These are phyloP conservation scores for Salix koriyanagi DNA, from an alignment of 345 rosid genomes.

Conservation along the genomic window DNA sequence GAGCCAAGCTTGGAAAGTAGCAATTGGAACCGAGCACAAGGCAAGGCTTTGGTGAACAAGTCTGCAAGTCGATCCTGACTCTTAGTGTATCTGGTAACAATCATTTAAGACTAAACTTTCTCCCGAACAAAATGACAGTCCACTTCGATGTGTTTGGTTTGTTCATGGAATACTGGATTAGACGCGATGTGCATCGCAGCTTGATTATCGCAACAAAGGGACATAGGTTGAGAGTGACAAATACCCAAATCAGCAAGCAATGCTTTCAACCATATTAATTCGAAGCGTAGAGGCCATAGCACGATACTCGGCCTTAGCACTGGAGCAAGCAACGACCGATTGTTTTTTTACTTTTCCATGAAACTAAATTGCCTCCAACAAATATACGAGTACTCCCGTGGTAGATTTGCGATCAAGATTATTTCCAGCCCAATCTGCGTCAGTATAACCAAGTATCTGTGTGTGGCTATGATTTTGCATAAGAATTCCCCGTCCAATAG, in stretches of 20 bases:
- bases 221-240: not conserved
- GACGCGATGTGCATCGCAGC: not conserved
- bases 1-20: not conserved
- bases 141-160: not conserved
- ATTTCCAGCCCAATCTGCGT: not conserved
- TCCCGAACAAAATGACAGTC: too few relatives aligned
- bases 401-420: not conserved
- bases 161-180: not conserved
- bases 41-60: not conserved
- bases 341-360: too few relatives aligned
- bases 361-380: not conserved
- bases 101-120: too few relatives aligned
- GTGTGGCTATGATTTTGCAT: too few relatives aligned
- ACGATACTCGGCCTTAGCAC: rapidly evolving
- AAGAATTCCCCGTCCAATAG: not conserved
- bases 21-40: not conserved
- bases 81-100: not conserved
- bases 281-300: rapidly evolving
- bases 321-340: not conserved
- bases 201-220: not conserved
- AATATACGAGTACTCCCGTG: too few relatives aligned
- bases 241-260: not conserved
- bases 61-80: not conserved
- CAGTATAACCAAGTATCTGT: not conserved
- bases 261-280: not conserved